Base-by-base conservation (phyloP, 1,139 yeast genomes). In the Chernovozyma aurita region DNA sequence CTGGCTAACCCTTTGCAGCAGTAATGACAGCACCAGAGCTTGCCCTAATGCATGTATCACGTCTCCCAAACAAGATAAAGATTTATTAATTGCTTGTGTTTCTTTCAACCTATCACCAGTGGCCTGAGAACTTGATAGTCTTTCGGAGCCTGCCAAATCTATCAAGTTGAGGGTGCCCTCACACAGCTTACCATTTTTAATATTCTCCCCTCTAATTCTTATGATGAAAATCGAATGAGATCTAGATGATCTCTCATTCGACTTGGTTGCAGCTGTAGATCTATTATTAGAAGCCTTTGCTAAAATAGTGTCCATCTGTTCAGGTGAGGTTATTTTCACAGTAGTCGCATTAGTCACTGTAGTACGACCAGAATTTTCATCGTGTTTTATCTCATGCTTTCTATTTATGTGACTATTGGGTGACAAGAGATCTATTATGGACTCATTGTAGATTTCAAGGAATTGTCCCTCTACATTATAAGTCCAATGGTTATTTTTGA, bases 71-170 rank as follows among this genome's bases (percentile, higher is more conserved):
- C 90, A 76, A 43, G 97, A 85, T 36, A 92, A 67, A 9, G 97
- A 87, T 57, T 81, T 85, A 59, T 92, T 92, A 42, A 92, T 92
- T 4, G 90, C 78, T 51, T 85, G 95, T 0, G 98, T 90, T 57
- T 92, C 98, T 46, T 76, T 77, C 18, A 92, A 62, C 32, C 97
- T 61, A 11, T 83, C 87, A 0, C 97, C 97, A 3, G 76, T 74
- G 0, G 78, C 95, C 48, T 81, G 85, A 0, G 95, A 83, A 17
- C 75, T 73, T 12, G 80, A 59, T n/a, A 90, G 65, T 39, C 97
- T 68, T 60, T 92, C 99, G 0, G 94, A 82, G 7, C 96, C 96
- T 0, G 96, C 96, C 42, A 87, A 64, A 57, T 87, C 96, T 32
- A 87, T 78, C 33, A 87, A 60, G 48, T 85, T 86, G 39, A 87